A percentile compares a stretch with the other conserved stretches of the same genome.
Conservation (phyloP, 2,329 filamentous ascomycete species). For the Phyllosticta citribraziliensis region DNA sequence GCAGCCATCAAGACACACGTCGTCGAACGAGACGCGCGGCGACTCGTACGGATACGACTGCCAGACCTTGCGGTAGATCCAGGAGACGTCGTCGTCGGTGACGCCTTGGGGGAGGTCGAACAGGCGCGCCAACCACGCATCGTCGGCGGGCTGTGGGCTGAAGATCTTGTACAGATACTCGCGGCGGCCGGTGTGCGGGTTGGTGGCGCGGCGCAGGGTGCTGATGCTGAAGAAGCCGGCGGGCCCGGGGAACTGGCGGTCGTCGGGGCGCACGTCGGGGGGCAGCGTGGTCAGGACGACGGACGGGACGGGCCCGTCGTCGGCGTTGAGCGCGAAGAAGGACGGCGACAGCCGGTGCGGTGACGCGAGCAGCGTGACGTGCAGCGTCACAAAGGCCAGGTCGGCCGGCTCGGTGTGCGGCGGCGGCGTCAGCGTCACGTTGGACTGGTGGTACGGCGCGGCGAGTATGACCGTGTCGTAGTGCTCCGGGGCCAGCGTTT, state of each 20-base stretch:
- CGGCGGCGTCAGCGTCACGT: slow-evolving; percentile 45
- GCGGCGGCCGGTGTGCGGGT: slow-evolving; percentile 36
- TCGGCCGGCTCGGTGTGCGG: slow-evolving; percentile 51
- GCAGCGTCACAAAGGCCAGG: slow-evolving; percentile 76
- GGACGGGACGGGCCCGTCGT: slow-evolving; percentile 53
- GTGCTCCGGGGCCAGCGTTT: slow-evolving; percentile 14
- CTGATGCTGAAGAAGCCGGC: slow-evolving; percentile 81
- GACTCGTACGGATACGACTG: slow-evolving; percentile 75
- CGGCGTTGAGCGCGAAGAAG: slow-evolving; percentile 57
- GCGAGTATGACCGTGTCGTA: slow-evolving; percentile 82
- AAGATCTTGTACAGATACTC: slow-evolving; percentile 61
- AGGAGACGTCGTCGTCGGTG: slow-evolving; percentile 48
- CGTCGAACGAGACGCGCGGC: slow-evolving; percentile 82
- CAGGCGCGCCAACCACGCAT: slow-evolving; percentile 38
- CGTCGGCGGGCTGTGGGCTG: slow-evolving; percentile 42
- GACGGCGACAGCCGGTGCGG: slow-evolving; percentile 58
- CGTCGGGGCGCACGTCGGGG: slow-evolving; percentile 41
- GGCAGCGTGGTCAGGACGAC: slow-evolving; percentile 76
- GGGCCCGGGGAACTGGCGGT: slow-evolving; percentile 51
- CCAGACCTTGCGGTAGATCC: slow-evolving; percentile 71
- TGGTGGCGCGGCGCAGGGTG: slow-evolving; percentile 54
- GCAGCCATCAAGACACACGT: slow-evolving; percentile 35
- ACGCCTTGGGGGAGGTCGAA: slow-evolving; percentile 29
- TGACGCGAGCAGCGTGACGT: slow-evolving; percentile 84
- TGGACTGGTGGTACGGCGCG: slow-evolving; percentile 70